A percentile compares a stretch with the other conserved stretches of the same genome.
Conservation (phyloP, 2,329 filamentous ascomycete species). For the Aspergillus sp. region DNA sequence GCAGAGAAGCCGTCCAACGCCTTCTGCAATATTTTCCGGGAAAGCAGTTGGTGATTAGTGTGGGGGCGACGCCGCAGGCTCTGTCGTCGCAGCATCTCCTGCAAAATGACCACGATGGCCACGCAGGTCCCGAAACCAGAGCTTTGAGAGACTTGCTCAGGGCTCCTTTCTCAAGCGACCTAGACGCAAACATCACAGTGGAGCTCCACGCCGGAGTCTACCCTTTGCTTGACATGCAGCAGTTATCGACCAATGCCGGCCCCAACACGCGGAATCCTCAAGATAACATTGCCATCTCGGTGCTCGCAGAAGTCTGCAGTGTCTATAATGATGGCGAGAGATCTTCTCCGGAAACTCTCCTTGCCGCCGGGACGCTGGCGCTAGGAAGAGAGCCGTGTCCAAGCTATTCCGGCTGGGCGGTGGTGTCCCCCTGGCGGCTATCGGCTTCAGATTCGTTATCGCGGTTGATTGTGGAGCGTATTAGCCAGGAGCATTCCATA, state of each 20-base stretch:
- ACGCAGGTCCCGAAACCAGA: constrained; percentile 32
- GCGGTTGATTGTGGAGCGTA: constrained; percentile 63
- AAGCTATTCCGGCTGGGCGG: constrained; percentile 69
- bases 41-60: constrained; percentile 57
- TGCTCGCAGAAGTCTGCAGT: constrained; percentile 69
- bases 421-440: constrained; percentile 61
- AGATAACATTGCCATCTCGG: constrained; percentile 62
- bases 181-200: constrained; percentile 40
- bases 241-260: constrained; percentile 69
- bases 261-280: constrained; percentile 26
- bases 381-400: constrained; percentile 72
- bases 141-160: constrained; percentile 30
- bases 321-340: constrained; percentile 62
- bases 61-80: constrained; percentile 79
- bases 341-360: constrained; percentile 61
- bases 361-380: constrained; percentile 68
- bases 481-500: constrained; percentile 78
- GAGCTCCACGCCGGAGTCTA: constrained; percentile 79
- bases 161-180: constrained; percentile 15
- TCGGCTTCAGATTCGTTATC: constrained; percentile 44
- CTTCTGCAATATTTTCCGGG: constrained; percentile 15
- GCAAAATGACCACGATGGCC: constrained; percentile 12
- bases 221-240: constrained; percentile 73
- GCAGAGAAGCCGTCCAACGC: constrained; percentile 30
- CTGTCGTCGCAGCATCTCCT: constrained; percentile 62